Base-by-base conservation (phyloP, 2,329 filamentous ascomycete species). In the Colletotrichum gigasporum region DNA sequence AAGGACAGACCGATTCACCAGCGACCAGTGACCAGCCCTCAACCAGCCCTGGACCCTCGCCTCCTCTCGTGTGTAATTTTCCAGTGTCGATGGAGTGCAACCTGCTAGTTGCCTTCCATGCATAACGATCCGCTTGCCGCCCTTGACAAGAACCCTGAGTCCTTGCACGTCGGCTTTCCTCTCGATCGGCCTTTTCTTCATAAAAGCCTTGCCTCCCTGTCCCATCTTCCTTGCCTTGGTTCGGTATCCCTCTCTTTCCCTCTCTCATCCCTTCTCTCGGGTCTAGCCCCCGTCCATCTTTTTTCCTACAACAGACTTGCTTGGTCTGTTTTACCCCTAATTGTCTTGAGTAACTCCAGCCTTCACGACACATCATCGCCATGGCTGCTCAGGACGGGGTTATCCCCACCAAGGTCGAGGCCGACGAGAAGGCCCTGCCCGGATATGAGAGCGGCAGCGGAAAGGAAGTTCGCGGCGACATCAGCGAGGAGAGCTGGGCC, bases 401-500 rank as follows among this genome's bases (percentile, higher is more conserved):
- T 5, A 30, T 56, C 24, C 57, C 62, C 50, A 63, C 48, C 28
- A 65, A 56, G 63, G 52, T 63, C 5, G 59, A 65, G 58, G 63
- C 57, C n/a, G 63, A 65, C 3, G 59, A 62, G 45, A 63, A 62
- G 58, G 63, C 50, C 58, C 44, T 51, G 39, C 63, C 63, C 5
- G 50, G 30, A 16, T 63, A 65, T 32, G 63, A 63, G 10, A 57
- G 58, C 20, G 37, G 45, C 12, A 65, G 63, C 20, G 68, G 67
- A 35, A 67, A 70, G 34, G 56, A 50, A 24, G 57, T 63, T 11
- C 58, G 26, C 20, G 63, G 63, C 16, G 61, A 30, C 10, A 55
- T 50, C 45, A 68, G 70, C 53, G 71, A 77, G 16, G 74, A 76
- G 53, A 63, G 71, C 65, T 78, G 74, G 65, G 68, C 71, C 66